phyloP scores from a whole-genome alignment of 2,329 filamentous ascomycete species.

The Fusarium acutatum region DNA sequence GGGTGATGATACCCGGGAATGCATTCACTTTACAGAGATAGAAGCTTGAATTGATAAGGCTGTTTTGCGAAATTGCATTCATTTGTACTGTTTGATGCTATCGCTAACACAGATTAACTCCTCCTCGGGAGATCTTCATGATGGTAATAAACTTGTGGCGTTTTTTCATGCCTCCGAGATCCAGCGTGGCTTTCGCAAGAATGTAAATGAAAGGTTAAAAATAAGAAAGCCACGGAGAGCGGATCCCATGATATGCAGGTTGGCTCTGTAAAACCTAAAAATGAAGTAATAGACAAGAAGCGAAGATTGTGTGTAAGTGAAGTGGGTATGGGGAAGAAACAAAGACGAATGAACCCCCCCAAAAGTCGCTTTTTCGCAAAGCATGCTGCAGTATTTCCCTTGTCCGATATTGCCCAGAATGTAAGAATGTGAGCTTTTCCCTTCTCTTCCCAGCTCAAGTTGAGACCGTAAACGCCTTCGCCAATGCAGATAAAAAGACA shows the following conservation, averaged over 20 bases:
- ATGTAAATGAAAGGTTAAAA: conserved; percentile 30
- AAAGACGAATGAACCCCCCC: not conserved
- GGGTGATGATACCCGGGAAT: conserved; percentile 3
- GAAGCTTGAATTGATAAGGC: not conserved
- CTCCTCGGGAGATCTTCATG: conserved; percentile 22
- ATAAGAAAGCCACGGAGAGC: conserved; percentile 9
- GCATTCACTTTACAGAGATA: not conserved
- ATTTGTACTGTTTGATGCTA: conserved; percentile 21
- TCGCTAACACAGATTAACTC: conserved; percentile 10
- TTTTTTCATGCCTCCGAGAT: conserved; percentile 1
- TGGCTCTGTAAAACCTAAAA: conserved; percentile 3
- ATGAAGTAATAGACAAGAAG: conserved; percentile 6
- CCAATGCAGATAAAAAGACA: conserved; percentile 25
- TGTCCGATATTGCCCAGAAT: conserved; percentile 3
- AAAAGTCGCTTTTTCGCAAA: conserved; percentile 15
- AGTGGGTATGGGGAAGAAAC: conserved; percentile 10
- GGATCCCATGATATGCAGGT: conserved; percentile 17
- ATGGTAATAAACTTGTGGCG: conserved; percentile 16
- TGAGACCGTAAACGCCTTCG: conserved; percentile 30
- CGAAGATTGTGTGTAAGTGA: conserved; percentile 9
- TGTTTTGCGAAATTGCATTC: conserved; percentile 14
- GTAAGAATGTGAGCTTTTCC: not conserved
- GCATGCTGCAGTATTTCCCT: not conserved
- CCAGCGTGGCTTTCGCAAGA: conserved; percentile 27
- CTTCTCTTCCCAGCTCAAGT: conserved; percentile 6